Evolutionary conservation across 148 eudicot species (phyloP), one percentile per base, ranked within the genome.

Genomic region (Amaranthus cruentus): DNA sequence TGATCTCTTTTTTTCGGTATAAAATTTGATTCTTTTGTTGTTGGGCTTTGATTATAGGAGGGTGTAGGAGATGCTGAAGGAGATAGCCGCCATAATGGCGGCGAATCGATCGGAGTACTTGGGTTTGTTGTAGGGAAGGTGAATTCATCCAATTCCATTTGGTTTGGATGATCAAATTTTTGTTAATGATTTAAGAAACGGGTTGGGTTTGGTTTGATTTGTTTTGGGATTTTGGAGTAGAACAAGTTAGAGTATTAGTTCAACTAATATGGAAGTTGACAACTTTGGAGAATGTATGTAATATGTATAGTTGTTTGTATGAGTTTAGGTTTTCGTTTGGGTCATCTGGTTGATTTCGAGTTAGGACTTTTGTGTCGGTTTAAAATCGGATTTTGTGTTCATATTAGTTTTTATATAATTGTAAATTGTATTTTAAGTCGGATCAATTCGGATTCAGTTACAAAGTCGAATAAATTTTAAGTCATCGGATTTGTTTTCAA

Each of bases 81-180:
- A 61, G 79, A 66, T 14, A 80, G 78, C 64, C 61, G 73, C 90
- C 90, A 87, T 50, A 87, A 4, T 3, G 87, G 90, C 15, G 90
- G 90, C 0, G 90, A 87, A 6, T 79, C 86, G 72, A 79, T 68
- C 15, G 84, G 81, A 46, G 75, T 67, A 2, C 51, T 65, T 2
- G 83, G 66, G 56, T 78, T 71, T 0, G 78, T 55, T 6, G 77
- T 73, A 5, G 87, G 90, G 78, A 87, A 87, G 81, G 76, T 83
- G 79, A 87, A 87, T 38, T 87, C 90, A 28, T 84, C 79, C 50
- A 73, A 69, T 67, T 78, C 84, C 86, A 87, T 84, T 21, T 3
- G 42, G 5, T 18, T 49, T 71, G 44, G 51, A 15, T 50, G 68
- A 63, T 71, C 70, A 70, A 53, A 28, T 3, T 62, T 18, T 47